Percentiles rank a stretch among this genome's conserved stretches.
Evolutionary conservation across 257 asterid genomes (phyloP).

Genomic region (Coffea eugenioides): DNA sequence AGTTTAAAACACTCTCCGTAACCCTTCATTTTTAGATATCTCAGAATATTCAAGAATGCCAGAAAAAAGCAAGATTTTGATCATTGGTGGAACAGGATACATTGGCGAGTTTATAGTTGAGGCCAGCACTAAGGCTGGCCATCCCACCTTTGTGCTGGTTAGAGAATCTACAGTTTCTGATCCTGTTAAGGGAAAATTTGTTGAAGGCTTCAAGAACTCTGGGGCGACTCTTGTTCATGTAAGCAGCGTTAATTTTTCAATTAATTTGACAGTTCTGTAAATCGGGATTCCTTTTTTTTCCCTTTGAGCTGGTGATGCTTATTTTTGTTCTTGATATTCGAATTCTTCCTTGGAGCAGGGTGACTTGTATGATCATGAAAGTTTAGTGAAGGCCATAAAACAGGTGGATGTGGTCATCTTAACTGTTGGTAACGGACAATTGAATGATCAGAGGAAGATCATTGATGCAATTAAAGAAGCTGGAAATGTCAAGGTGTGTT

Average conservation of each 20-base stretch:
- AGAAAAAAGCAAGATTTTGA: conserved; percentile 70
- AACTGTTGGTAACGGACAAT: conserved; percentile 45
- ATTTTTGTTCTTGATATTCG: neutral
- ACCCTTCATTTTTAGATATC: neutral
- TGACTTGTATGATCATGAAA: conserved; percentile 52
- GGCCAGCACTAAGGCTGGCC: conserved; percentile 65
- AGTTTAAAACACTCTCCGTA: neutral
- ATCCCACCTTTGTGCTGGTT: conserved; percentile 64
- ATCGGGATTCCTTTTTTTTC: neutral
- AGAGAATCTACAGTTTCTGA: conserved; percentile 55
- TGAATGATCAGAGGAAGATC: conserved; percentile 53
- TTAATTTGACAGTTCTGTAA: too few relatives aligned
- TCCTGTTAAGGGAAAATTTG: conserved; percentile 59
- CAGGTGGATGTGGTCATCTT: conserved; percentile 77
- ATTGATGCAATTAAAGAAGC: conserved; percentile 71
- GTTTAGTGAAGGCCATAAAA: conserved; percentile 63
- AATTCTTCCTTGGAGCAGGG: conserved; percentile 33
- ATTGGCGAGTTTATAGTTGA: conserved; percentile 70
- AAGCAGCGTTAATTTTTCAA: conserved; percentile 4
- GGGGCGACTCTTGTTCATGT: conserved; percentile 64
- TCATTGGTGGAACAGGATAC: conserved; percentile 88
- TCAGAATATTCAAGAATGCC: conserved; percentile 39
- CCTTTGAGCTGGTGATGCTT: neutral
- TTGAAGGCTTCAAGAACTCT: conserved; percentile 55
- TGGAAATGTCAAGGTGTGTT: conserved; percentile 61